Evolutionary conservation across 2,329 filamentous ascomycete species (phyloP), one percentile per base, ranked within the genome.

Genomic region (Diaporthe vaccinii): DNA sequence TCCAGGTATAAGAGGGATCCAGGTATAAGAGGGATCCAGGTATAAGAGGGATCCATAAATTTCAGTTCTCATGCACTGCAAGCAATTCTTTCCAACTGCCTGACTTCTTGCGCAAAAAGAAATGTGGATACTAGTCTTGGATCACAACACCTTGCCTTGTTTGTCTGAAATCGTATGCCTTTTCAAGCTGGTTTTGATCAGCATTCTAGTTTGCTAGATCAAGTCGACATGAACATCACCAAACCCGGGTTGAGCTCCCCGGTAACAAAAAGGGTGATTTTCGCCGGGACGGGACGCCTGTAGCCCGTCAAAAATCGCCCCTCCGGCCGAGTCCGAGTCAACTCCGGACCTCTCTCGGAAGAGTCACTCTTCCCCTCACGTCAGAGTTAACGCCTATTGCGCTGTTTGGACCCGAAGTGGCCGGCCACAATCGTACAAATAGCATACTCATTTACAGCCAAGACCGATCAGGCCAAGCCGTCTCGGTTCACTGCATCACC

Each of bases 331-430:
- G 28, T 2, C 46, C 62, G 62, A 68, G 12, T 17, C 10, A 53
- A 39, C 62, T 68, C 62, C 62, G 62, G 31, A 3, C 44, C 31
- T 51, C 62, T 17, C 22, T 20, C 44, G 31, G 62, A 46, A 25
- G 22, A 44, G 8, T 51, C 25, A 68, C n/a, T 53, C 22, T 68
- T 51, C 62, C 62, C 62, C 62, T 51, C 62, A 51, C 62, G 44
- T 68, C 31, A 68, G 20, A n/a, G 20, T 20, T 7, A 12, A n/a
- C 31, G 44, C 62, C 44, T 2, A 51, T 67, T 51, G 31, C 44
- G 46, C 49, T 8, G 44, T 6, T 12, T 15, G 12, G 8, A 28
- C 12, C 62, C 44, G 28, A 34, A 10, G 28, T 53, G 46, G 8
- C 31, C 20, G 31, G 22, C 62, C 25, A 2, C 22, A 53, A 3